Base-by-base conservation (phyloP, 2,329 filamentous ascomycete species). In the Chaetomium sp. region DNA sequence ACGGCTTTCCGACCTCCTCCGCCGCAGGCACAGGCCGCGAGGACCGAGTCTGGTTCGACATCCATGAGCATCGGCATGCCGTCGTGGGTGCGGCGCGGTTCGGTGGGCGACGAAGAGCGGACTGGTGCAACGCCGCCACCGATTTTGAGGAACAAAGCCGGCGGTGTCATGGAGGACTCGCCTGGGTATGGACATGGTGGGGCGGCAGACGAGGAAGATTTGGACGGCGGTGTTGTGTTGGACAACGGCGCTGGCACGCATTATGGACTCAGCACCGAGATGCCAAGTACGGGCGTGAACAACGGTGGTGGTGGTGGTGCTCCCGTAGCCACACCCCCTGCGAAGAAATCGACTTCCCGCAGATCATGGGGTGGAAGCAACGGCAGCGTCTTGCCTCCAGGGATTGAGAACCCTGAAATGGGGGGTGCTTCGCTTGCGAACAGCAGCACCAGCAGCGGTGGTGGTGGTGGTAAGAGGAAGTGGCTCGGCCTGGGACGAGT, bases 61-160 rank as follows among this genome's bases (percentile, higher is more conserved):
- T 40, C 41, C 0, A 48, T 55, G 2, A 45, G 55, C 0, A 71
- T 74, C 51, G 75, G 74, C 6, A 64, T 72, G 38, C 75, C 69
- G 7, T 75, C 70, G 7, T 76, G 69, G 71, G 67, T 67, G 6
- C 69, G 67, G 52, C 68, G 73, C 12, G 67, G 61, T 11, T 67
- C 69, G 3, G 56, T 67, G 0, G 55, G 61, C 0, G 74, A 75
- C 1, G 75, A 78, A 4, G 76, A 79, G 1, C 66, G 72, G 1
- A 75, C 79, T 34, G 76, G 79, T 35, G 76, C 78, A 0, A 83
- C 80, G 6, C 80, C 80, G 3, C 80, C 80, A 4, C 80, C 80
- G 1, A 83, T 83, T 50, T 67, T 76, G 70, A 72, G 79, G 12
- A 78, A 75, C 50, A 57, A 57, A 40, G 36, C 5, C 3, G 33